Evolutionary conservation across 2,329 filamentous ascomycete genomes (phyloP).

Genomic region (Boeremia lycopersici): DNA sequence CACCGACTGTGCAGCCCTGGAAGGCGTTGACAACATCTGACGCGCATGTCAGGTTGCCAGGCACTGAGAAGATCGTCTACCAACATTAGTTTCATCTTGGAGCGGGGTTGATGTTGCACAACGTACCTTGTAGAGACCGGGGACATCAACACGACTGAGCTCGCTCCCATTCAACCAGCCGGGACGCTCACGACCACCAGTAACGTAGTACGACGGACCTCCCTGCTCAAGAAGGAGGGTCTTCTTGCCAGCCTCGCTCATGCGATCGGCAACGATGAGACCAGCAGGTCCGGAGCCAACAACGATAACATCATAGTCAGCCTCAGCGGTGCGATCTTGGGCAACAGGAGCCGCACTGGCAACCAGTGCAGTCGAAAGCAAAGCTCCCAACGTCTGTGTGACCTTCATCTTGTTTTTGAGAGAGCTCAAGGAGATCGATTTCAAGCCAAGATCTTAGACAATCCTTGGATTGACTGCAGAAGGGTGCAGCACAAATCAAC

Average conservation of each 20-base stretch:
- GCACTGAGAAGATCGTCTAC: slow-evolving; percentile 54
- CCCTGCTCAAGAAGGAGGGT: slow-evolving; percentile 61
- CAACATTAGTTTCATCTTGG: background rate
- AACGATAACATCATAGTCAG: slow-evolving; percentile 33
- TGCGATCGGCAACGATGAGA: slow-evolving; percentile 58
- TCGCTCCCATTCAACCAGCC: slow-evolving; percentile 56
- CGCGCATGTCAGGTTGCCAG: slow-evolving; percentile 49
- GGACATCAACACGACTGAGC: slow-evolving; percentile 60
- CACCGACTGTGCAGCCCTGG: slow-evolving; percentile 59
- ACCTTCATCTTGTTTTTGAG: slow-evolving; percentile 14
- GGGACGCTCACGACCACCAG: slow-evolving; percentile 56
- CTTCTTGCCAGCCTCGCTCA: slow-evolving; percentile 59
- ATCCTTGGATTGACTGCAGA: slow-evolving; percentile 8
- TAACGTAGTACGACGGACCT: slow-evolving; percentile 57
- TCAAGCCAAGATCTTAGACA: background rate
- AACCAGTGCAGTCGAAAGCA: slow-evolving; percentile 18
- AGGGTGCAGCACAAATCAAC: background rate
- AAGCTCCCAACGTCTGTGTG: slow-evolving; percentile 15
- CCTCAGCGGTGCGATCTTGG: slow-evolving; percentile 3
- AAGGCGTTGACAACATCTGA: slow-evolving; percentile 51
- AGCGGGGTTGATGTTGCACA: too few relatives aligned
- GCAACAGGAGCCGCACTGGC: slow-evolving; percentile 9
- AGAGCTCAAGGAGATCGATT: background rate
- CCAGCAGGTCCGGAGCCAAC: slow-evolving; percentile 57
- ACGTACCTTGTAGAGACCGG: slow-evolving; percentile 53